These are phyloP conservation scores for Achlya hypogyna DNA, from an alignment of 352 stramenopile species.

Conservation along the genomic window DNA sequence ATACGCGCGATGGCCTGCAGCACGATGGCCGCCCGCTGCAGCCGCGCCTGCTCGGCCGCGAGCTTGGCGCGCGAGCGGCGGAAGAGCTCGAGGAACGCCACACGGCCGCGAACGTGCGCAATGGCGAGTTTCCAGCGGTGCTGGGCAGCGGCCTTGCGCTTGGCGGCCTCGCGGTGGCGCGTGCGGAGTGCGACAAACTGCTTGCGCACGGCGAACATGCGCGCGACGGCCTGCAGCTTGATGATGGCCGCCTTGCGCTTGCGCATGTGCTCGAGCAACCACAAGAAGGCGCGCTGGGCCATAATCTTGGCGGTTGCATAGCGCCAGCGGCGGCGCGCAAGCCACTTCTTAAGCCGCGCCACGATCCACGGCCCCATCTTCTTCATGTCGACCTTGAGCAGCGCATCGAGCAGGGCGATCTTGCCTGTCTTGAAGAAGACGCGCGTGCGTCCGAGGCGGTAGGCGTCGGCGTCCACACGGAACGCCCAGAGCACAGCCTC, in stretches of 20 bases:
- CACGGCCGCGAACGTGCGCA: constrained; percentile 46
- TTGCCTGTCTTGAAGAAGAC: constrained; percentile 91
- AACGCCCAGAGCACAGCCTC: constrained; percentile 87
- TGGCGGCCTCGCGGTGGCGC: constrained; percentile 33
- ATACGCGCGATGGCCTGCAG: constrained; percentile 71
- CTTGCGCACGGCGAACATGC: constrained; percentile 80
- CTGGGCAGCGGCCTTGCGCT: constrained; percentile 48
- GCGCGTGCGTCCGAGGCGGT: constrained; percentile 81
- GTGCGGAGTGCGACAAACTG: constrained; percentile 68
- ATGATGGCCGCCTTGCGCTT: constrained; percentile 65
- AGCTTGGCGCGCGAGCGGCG: constrained; percentile 41
- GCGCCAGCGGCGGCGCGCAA: constrained; percentile 72
- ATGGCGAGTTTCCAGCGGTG: constrained; percentile 70
- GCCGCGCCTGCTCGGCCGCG: constrained; percentile 27
- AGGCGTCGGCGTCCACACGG: constrained; percentile 74
- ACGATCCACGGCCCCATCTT: constrained; percentile 85
- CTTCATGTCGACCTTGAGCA: constrained; percentile 85
- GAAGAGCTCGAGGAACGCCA: constrained; percentile 63
- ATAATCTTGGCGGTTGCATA: constrained; percentile 80
- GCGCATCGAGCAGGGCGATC: constrained; percentile 77
- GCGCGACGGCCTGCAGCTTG: constrained; percentile 77
- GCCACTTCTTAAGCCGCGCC: constrained; percentile 71
- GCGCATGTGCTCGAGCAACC: constrained; percentile 63
- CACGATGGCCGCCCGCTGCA: constrained; percentile 49
- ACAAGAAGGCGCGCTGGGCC: constrained; percentile 70